Base-by-base conservation (phyloP, 1,139 yeast genomes). In the Pneumocystis jirovecii region DNA sequence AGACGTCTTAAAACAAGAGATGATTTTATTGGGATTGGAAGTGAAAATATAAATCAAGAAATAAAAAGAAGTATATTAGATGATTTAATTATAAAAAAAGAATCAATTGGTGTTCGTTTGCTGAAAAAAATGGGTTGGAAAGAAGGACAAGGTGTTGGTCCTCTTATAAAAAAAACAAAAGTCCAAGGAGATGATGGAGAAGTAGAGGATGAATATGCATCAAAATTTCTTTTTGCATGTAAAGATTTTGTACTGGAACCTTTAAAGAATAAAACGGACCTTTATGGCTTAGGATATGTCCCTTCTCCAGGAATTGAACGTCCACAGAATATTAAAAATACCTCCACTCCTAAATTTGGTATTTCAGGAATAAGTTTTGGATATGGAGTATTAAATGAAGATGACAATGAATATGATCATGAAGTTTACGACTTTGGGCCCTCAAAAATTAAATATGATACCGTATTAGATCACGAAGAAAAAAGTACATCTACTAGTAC, bases 131-230 rank as follows among this genome's bases (percentile, higher is more conserved):
- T 72, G 71, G 75, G 75, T 3, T 73, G 74, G 74, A 68, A 67
- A n/a, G 69, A 67, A n/a, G 74, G 74, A 25, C 70, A 69, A 60
- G 73, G 71, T 6, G 67, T 72, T 39, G 73, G 74, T 1, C 70
- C 63, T 50, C 63, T 50, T 45, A 21, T 21, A 12, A 61, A 50
- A 39, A 15, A n/a, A 37, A n/a, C 56, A 63, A n/a, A 42, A 25
- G 29, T 25, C 39, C 12, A 42, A 21, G 63, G 7, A 12, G 63
- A 35, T 35, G 6, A 60, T 60, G 50, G 17, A 12, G 61, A 60
- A 25, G 29, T 29, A 42, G 39, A 60, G 2, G 44, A 39, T 39
- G 39, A 60, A 42, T 29, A 39, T 60, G 31, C 39, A 10, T 60
- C n/a, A 12, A 21, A 40, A 39, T 25, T 29, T 25, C 31, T 40